Conservation (phyloP, 148 eudicot genomes). For the Fagopyrum esculentum region DNA sequence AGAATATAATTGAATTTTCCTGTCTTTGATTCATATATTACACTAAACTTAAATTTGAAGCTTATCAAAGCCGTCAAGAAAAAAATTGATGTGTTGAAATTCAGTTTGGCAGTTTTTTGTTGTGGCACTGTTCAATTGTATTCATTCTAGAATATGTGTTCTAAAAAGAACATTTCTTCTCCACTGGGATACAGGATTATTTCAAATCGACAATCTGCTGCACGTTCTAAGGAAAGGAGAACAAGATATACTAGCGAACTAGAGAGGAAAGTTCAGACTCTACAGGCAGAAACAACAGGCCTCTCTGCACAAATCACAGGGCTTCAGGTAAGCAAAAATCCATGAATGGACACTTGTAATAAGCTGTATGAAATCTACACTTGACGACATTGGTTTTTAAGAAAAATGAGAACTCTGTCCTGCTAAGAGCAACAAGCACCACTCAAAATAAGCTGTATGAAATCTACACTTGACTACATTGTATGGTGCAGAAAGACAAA, state of each 20-base stretch:
- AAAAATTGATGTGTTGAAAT: no score
- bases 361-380: no score
- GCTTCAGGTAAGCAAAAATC: neutral
- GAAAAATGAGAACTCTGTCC: no score
- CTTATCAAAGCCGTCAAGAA: neutral
- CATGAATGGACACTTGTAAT: no score
- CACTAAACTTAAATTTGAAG: neutral
- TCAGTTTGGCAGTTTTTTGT: neutral
- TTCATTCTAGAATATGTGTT: neutral
- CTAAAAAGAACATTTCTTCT: neutral
- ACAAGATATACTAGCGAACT: neutral
- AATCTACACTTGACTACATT: neutral
- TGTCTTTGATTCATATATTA: neutral
- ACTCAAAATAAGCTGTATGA: neutral
- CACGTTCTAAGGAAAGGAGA: neutral
- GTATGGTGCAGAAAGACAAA: slow-evolving; percentile 47
- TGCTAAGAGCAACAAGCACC: neutral
- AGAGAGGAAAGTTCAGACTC: neutral
- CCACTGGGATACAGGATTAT: neutral
- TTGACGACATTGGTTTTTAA: no score
- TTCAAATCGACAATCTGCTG: neutral
- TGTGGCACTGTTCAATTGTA: neutral
- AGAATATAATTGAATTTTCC: neutral
- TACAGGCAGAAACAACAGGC: neutral
- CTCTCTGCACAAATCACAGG: neutral